Percentiles rank a stretch among this genome's conserved stretches.
Evolutionary conservation across 768 basidiomycete species (phyloP).

Genomic region (Chalciporus chontae): DNA sequence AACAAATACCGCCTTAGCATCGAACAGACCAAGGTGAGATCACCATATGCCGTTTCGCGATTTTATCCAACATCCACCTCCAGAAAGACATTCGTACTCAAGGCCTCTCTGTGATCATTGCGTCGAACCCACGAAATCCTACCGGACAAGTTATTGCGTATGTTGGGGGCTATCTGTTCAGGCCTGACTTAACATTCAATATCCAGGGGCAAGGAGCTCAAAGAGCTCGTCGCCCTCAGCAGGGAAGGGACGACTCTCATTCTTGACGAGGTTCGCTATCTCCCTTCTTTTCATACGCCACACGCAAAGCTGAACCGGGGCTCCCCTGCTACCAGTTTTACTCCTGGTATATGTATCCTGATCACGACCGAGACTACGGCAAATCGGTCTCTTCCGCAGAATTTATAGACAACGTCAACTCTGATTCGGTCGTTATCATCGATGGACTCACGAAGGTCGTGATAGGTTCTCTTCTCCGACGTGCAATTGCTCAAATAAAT

Average conservation of each 20-base stretch:
- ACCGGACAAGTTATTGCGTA: slow-evolving; percentile 86
- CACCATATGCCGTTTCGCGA: neutral
- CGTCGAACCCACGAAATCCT: slow-evolving; percentile 95
- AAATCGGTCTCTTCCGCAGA: slow-evolving; percentile 78
- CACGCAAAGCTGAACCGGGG: neutral
- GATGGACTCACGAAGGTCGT: slow-evolving; percentile 88
- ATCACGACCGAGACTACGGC: slow-evolving; percentile 68
- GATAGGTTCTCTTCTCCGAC: neutral
- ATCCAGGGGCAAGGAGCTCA: slow-evolving; percentile 70
- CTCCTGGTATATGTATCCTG: slow-evolving; percentile 92
- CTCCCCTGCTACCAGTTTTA: slow-evolving; percentile 58
- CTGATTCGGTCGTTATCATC: slow-evolving; percentile 80
- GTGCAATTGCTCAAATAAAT: slow-evolving; percentile 10
- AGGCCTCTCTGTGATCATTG: slow-evolving; percentile 80
- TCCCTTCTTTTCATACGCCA: neutral
- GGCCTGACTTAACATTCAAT: slow-evolving; percentile 8
- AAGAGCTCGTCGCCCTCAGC: slow-evolving; percentile 70
- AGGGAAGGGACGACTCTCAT: slow-evolving; percentile 81
- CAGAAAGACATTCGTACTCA: slow-evolving; percentile 79
- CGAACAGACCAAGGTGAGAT: slow-evolving; percentile 64
- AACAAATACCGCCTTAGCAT: slow-evolving; percentile 75
- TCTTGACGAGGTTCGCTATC: slow-evolving; percentile 64
- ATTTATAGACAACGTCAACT: slow-evolving; percentile 84
- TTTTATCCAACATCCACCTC: neutral
- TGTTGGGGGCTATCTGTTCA: slow-evolving; percentile 8